phyloP scores from a whole-genome alignment of 2,329 filamentous ascomycete genomes.

The Cladorrhinum sp. region DNA sequence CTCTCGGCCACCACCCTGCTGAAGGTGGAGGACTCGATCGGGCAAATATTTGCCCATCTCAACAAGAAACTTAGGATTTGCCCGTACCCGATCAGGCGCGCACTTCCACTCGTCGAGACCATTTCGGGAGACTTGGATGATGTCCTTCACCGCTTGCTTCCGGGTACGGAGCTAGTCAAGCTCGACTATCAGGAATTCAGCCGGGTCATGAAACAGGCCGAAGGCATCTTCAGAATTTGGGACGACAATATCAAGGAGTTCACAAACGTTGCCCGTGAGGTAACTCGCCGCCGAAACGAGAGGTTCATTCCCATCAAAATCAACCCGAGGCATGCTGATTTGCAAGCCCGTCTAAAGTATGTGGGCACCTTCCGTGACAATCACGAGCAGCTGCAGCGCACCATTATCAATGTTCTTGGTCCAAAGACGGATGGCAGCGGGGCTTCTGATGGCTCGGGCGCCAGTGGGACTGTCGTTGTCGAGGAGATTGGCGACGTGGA shows the following conservation, averaged over 20 bases:
- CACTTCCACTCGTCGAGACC: conserved; percentile 90
- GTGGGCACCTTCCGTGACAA: conserved; percentile 93
- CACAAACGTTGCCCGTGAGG: conserved; percentile 93
- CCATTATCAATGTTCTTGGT: conserved; percentile 94
- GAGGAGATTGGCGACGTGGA: conserved; percentile 97
- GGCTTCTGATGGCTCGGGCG: conserved; percentile 46
- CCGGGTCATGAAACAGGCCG: conserved; percentile 76
- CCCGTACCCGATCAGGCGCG: conserved; percentile 88
- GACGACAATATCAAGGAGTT: conserved; percentile 97
- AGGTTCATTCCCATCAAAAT: conserved; percentile 99
- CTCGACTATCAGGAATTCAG: conserved; percentile 90
- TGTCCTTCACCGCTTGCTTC: conserved; percentile 79
- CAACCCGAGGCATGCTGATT: conserved; percentile 77
- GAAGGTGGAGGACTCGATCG: conserved; percentile 85
- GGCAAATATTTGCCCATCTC: conserved; percentile 86
- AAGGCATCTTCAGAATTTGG: conserved; percentile 87
- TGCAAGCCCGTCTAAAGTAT: conserved; percentile 88
- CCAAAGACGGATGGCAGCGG: conserved; percentile 61
- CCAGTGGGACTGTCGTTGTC: conserved; percentile 66
- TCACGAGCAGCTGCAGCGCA: conserved; percentile 94
- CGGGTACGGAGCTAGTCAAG: conserved; percentile 84
- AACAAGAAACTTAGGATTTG: conserved; percentile 98
- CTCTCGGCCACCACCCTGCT: conserved; percentile 84
- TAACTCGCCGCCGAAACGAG: conserved; percentile 87
- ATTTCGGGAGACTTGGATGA: conserved; percentile 91